These are phyloP conservation scores for Russula earlei DNA, from an alignment of 768 basidiomycete genomes.

Conservation along the genomic window DNA sequence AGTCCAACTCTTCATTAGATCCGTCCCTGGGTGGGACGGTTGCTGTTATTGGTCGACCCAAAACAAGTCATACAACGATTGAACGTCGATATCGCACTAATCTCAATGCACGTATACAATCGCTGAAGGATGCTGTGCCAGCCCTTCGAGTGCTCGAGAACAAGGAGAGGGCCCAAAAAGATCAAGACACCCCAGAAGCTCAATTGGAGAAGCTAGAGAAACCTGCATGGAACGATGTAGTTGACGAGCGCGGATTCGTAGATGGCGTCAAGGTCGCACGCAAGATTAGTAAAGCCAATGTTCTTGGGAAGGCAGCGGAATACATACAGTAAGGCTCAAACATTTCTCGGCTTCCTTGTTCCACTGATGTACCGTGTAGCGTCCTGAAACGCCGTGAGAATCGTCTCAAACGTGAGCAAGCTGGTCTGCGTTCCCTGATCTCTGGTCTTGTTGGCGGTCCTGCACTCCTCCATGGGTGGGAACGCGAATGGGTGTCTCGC, in stretches of 20 bases:
- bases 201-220: constrained; percentile 2
- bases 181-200: neutral
- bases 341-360: neutral
- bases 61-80: constrained; percentile 85
- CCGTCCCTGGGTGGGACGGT: constrained; percentile 16
- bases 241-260: constrained; percentile 79
- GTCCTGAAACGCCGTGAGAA: constrained; percentile 73
- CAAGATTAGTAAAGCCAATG: constrained; percentile 86
- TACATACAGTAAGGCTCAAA: constrained; percentile 52
- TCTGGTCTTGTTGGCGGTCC: constrained; percentile 66
- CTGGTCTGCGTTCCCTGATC: constrained; percentile 61
- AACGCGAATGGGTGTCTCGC: constrained; percentile 57
- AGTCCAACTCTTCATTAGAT: constrained; percentile 17
- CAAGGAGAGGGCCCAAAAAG: constrained; percentile 29
- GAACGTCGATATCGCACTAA: constrained; percentile 85
- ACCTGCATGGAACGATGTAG: constrained; percentile 35
- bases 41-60: constrained; percentile 40
- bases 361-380: constrained; percentile 26
- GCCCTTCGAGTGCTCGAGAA: constrained; percentile 73
- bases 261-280: constrained; percentile 90
- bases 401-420: constrained; percentile 64
- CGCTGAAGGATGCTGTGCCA: constrained; percentile 71
- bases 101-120: constrained; percentile 77
- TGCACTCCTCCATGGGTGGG: constrained; percentile 64
- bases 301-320: constrained; percentile 83